Percentiles rank a stretch among this genome's conserved stretches.
Conservation (phyloP, 768 basidiomycete genomes). For the Lactarius akahatsu region DNA sequence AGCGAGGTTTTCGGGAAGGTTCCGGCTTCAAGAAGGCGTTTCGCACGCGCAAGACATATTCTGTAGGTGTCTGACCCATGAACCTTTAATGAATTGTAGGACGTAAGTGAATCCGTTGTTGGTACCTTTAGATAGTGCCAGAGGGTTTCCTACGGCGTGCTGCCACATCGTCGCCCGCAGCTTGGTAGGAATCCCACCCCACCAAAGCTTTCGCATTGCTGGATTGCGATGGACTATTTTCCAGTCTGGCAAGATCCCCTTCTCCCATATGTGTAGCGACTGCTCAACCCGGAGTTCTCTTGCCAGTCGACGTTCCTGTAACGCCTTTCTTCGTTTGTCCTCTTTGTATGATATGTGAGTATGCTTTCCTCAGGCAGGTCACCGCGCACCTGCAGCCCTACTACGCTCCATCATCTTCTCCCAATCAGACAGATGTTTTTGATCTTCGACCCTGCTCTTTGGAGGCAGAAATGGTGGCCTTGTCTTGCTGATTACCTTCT, state of each 20-base stretch:
- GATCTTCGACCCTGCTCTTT: conserved; percentile 72
- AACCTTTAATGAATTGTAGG: neutral
- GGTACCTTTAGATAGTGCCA: conserved; percentile 79
- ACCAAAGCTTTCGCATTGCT: conserved; percentile 72
- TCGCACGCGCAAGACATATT: conserved; percentile 69
- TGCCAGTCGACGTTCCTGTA: conserved; percentile 59
- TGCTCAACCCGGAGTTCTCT: conserved; percentile 71
- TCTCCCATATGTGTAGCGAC: conserved; percentile 73
- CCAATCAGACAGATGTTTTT: conserved; percentile 84
- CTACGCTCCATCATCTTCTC: conserved; percentile 85
- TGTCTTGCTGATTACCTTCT: conserved; percentile 81
- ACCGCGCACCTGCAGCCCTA: conserved; percentile 59
- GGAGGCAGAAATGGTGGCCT: conserved; percentile 85
- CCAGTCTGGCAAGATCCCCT: conserved; percentile 81
- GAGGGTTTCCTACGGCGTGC: conserved; percentile 76
- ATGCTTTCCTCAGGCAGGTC: conserved; percentile 3
- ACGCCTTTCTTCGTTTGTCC: conserved; percentile 63
- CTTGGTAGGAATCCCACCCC: conserved; percentile 84
- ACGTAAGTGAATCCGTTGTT: neutral
- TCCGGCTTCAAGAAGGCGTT: conserved; percentile 62
- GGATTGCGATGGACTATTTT: conserved; percentile 66
- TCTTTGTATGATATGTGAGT: conserved; percentile 42
- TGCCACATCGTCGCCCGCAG: conserved; percentile 82
- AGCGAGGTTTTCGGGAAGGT: conserved; percentile 66
- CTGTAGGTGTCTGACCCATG: conserved; percentile 63